phyloP scores from a whole-genome alignment of 257 asterid genomes.

The Capsicum rhomboideum region DNA sequence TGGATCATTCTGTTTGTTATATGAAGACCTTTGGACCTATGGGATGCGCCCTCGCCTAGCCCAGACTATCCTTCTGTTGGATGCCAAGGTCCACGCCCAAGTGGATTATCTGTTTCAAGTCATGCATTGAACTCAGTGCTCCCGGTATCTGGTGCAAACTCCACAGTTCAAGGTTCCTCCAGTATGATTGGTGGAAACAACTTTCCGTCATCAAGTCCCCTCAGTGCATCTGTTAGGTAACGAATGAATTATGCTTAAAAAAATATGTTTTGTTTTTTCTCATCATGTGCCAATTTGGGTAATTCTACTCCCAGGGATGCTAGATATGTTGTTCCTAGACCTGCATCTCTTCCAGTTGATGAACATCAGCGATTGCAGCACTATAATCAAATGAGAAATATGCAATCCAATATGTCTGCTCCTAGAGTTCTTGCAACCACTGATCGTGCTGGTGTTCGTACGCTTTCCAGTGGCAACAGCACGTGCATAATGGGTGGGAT shows the following conservation, averaged over 20 bases:
- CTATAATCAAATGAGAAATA: conserved; percentile 60
- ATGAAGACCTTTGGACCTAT: conserved; percentile 84
- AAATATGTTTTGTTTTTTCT: not conserved
- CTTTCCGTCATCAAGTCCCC: conserved; percentile 50
- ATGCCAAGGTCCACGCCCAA: conserved; percentile 58
- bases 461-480: conserved; percentile 59
- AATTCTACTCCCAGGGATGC: conserved; percentile 44
- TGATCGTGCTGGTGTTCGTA: conserved; percentile 68
- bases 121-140: conserved; percentile 38
- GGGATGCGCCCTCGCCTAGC: conserved; percentile 48
- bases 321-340: conserved; percentile 55
- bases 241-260: conserved; percentile 9
- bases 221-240: conserved; percentile 64
- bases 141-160: conserved; percentile 43
- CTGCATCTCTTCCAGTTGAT: conserved; percentile 57
- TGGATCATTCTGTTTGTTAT: not conserved
- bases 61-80: conserved; percentile 57
- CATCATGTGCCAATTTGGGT: conserved; percentile 1
- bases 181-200: conserved; percentile 52
- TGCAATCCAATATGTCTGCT: conserved; percentile 46
- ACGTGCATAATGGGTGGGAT: conserved; percentile 46
- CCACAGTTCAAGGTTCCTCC: conserved; percentile 57
- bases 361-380: conserved; percentile 84
- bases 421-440: conserved; percentile 61
- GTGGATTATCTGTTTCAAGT: conserved; percentile 48